A percentile compares a stretch with the other conserved stretches of the same genome.
Conservation (phyloP, 495 filamentous ascomycete genomes). For the Aspergillus steynii region DNA sequence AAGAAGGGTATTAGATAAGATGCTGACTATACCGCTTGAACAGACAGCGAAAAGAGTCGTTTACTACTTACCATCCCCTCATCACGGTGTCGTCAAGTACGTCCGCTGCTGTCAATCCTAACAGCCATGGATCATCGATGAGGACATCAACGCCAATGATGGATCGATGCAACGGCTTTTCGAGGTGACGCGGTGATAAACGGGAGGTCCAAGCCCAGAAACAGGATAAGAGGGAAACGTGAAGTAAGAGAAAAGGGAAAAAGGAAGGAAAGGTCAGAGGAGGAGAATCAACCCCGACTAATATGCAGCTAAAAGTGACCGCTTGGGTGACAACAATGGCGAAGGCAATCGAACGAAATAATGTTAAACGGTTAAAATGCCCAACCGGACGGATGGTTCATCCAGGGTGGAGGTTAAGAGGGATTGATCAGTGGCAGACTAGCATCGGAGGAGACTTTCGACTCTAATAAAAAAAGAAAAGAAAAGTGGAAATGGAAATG, state of each 20-base stretch:
- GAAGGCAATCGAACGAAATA: neutral
- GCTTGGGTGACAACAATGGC: neutral
- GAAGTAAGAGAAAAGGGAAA: neutral
- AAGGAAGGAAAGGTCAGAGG: neutral
- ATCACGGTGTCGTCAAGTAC: slow-evolving; percentile 34
- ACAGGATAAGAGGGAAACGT: too few species aligned
- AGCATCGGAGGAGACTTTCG: slow-evolving; percentile 8
- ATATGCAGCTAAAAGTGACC: slow-evolving; percentile 1
- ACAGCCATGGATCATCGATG: slow-evolving; percentile 25
- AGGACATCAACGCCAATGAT: slow-evolving; percentile 12
- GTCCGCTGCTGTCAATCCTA: slow-evolving; percentile 17
- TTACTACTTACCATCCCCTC: slow-evolving; percentile 42
- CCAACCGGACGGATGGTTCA: slow-evolving; percentile 18
- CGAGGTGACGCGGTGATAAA: neutral
- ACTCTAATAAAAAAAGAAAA: slow-evolving; percentile 13
- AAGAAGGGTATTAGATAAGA: slow-evolving; percentile 12
- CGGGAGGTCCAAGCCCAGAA: neutral
- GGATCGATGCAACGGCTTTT: slow-evolving; percentile 9
- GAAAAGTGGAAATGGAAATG: slow-evolving; percentile 8
- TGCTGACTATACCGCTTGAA: neutral
- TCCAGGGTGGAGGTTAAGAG: slow-evolving; percentile 21
- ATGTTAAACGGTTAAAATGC: slow-evolving; percentile 2
- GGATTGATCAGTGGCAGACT: neutral
- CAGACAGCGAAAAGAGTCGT: neutral
- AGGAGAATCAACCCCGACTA: neutral